A percentile compares a stretch with the other conserved stretches of the same genome.
Evolutionary conservation across 768 basidiomycete species (phyloP).

Genomic region (Kwoniella heveanensis): DNA sequence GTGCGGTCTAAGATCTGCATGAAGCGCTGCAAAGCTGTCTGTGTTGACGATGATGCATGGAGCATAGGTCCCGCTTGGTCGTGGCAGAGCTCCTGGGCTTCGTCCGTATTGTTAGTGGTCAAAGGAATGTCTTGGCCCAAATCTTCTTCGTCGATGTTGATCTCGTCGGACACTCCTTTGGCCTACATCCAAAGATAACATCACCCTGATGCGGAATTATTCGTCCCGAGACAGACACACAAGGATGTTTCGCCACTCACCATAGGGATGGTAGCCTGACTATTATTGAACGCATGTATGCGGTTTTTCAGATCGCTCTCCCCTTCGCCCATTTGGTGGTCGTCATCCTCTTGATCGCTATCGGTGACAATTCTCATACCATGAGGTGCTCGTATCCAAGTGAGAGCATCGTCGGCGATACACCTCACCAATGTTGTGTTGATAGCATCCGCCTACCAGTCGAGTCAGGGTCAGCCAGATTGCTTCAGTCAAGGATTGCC

Average conservation of each 20-base stretch:
- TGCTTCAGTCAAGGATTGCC: not conserved
- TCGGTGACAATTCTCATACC: not conserved
- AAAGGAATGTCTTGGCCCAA: not conserved
- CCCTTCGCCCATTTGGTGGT: not conserved
- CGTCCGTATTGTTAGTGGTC: not conserved
- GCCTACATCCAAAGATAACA: not conserved
- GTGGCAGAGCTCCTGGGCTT: not conserved
- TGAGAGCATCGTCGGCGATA: conserved; percentile 32
- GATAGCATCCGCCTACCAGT: conserved; percentile 35
- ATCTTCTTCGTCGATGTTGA: conserved; percentile 10
- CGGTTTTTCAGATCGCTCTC: not conserved
- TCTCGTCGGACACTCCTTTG: not conserved
- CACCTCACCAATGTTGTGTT: conserved; percentile 33
- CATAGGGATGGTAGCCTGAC: not conserved
- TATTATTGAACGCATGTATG: not conserved
- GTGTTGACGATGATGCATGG: conserved; percentile 6
- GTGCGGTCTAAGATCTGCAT: conserved; percentile 2
- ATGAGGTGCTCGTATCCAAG: conserved; percentile 33
- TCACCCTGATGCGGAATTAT: too few species aligned
- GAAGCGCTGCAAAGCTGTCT: not conserved
- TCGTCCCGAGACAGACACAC: not conserved
- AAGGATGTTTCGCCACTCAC: not conserved
- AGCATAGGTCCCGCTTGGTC: too few species aligned
- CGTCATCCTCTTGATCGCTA: conserved; percentile 14
- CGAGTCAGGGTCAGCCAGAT: not conserved